Evolutionary conservation across 768 basidiomycete genomes (phyloP).

Genomic region (Termitomyces sp.): DNA sequence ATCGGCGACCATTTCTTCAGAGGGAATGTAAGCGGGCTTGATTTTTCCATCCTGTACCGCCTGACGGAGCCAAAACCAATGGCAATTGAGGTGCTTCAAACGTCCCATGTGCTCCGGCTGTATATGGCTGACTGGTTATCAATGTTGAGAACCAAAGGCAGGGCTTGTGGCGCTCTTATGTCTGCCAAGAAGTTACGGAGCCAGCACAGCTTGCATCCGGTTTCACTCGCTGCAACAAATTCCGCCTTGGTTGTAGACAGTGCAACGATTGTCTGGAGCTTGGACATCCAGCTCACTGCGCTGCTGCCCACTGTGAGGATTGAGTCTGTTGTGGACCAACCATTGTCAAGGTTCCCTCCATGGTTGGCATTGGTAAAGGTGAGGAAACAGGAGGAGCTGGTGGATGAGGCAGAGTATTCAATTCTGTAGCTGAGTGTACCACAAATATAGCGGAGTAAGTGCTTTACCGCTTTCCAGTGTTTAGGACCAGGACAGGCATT

Average conservation of each 20-base stretch:
- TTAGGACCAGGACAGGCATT: neutral
- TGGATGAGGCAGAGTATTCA: conserved; percentile 3
- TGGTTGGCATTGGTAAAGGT: conserved; percentile 27
- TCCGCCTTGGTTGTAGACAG: conserved; percentile 35
- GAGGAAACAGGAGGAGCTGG: conserved; percentile 8
- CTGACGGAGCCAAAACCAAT: neutral
- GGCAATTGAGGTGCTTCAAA: conserved; percentile 2
- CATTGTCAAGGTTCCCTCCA: conserved; percentile 22
- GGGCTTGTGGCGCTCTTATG: conserved; percentile 10
- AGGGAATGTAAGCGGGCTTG: neutral
- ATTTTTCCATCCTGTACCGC: neutral
- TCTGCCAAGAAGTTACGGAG: conserved; percentile 23
- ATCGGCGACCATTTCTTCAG: neutral
- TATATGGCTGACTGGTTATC: conserved; percentile 27
- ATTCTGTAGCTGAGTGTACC: conserved; percentile 15
- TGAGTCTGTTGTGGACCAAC: conserved; percentile 27
- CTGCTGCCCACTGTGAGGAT: conserved; percentile 21
- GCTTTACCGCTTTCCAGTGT: conserved; percentile 11
- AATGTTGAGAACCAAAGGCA: conserved; percentile 15
- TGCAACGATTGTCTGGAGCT: conserved; percentile 19
- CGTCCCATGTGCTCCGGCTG: conserved; percentile 24
- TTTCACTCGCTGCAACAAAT: conserved; percentile 29
- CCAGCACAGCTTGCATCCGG: conserved; percentile 25
- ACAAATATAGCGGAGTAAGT: conserved; percentile 3
- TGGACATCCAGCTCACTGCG: conserved; percentile 2